Evolutionary conservation across 2,329 filamentous ascomycete species (phyloP).

Genomic region (Xylariaceae sp.): DNA sequence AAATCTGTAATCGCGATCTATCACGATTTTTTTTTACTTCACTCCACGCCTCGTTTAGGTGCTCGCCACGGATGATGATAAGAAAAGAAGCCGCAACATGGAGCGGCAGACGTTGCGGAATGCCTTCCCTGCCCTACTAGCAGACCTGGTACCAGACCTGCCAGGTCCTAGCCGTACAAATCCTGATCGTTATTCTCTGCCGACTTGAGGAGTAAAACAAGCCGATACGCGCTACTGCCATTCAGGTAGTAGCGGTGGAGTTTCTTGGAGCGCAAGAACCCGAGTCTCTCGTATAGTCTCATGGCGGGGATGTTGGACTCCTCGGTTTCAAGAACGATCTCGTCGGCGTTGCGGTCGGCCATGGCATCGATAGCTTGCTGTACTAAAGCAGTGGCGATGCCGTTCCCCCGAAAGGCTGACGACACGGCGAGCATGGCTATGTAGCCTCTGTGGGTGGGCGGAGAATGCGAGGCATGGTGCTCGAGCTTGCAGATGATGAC

Average conservation of each 20-base stretch:
- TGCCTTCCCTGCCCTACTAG: no score
- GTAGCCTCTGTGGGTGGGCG: constrained; percentile 76
- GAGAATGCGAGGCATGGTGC: constrained; percentile 77
- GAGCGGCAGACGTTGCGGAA: no score
- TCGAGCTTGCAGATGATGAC: constrained; percentile 96
- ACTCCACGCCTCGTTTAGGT: no score
- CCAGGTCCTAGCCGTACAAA: no score
- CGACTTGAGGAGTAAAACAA: constrained; percentile 75
- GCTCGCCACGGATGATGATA: no score
- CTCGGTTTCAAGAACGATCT: constrained; percentile 95
- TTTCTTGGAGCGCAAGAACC: constrained; percentile 88
- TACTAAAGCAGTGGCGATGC: constrained; percentile 88
- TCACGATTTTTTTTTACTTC: no score
- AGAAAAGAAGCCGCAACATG: no score
- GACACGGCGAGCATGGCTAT: constrained; percentile 98
- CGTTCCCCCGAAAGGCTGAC: constrained; percentile 73
- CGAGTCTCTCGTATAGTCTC: constrained; percentile 87
- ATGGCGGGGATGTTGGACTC: constrained; percentile 88
- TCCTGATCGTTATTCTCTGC: constrained; percentile 14
- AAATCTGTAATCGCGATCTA: no score
- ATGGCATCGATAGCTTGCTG: constrained; percentile 88
- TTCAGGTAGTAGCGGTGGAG: constrained; percentile 95
- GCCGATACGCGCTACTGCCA: constrained; percentile 87
- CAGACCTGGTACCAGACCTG: no score
- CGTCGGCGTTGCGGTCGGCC: constrained; percentile 79